Percentiles rank a stretch among this genome's conserved stretches.
Evolutionary conservation across 495 filamentous ascomycete species (phyloP).

Genomic region (Daldinia vernicosa): DNA sequence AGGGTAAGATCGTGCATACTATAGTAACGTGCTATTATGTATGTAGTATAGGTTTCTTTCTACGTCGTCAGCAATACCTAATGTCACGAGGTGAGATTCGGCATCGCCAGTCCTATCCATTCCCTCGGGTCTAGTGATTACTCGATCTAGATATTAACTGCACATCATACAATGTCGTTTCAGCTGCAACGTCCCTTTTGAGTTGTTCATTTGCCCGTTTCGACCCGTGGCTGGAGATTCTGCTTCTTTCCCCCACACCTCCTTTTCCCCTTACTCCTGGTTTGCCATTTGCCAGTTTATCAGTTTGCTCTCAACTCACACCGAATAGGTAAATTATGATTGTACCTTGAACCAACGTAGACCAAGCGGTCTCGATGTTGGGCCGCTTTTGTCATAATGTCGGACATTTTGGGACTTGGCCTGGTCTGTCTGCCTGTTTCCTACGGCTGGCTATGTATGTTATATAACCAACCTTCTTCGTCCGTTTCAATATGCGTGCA

Average conservation of each 20-base stretch:
- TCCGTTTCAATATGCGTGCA: conserved; percentile 3
- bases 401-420: background rate
- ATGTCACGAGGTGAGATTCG: conserved; percentile 22
- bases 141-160: conserved; percentile 22
- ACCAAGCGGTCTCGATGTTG: conserved; percentile 32
- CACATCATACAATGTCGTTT: conserved; percentile 18
- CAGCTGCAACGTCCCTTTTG: conserved; percentile 20
- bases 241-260: conserved; percentile 25
- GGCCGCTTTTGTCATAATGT: conserved; percentile 31
- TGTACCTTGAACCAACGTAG: conserved; percentile 26
- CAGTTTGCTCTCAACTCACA: conserved; percentile 9
- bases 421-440: conserved; percentile 17
- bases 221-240: conserved; percentile 7
- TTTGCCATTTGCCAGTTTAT: background rate
- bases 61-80: background rate
- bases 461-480: conserved; percentile 39
- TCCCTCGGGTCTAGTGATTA: conserved; percentile 26
- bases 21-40: too few relatives aligned
- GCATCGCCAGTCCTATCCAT: conserved; percentile 36
- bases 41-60: too few relatives aligned
- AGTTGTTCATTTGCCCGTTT: conserved; percentile 1
- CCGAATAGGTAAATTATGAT: conserved; percentile 34
- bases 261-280: background rate
- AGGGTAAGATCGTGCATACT: background rate
- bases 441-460: conserved; percentile 7